Percentiles rank a stretch among this genome's conserved stretches.
Conservation (phyloP, 2,329 filamentous ascomycete genomes). For the Fusarium sp. region DNA sequence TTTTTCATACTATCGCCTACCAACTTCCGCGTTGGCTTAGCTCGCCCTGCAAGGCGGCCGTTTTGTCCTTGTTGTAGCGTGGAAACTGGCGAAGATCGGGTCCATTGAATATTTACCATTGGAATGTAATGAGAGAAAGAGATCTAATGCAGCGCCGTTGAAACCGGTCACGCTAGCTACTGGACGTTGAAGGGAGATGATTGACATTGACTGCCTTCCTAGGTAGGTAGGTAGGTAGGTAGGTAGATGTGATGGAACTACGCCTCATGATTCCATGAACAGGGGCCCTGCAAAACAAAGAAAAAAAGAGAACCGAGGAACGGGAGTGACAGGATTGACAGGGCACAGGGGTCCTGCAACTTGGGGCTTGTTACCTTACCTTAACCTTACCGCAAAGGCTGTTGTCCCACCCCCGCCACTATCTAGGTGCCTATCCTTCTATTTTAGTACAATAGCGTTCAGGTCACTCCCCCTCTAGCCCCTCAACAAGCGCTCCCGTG, state of each 20-base stretch:
- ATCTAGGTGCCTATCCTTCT: slow-evolving; percentile 28
- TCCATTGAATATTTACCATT: not conserved
- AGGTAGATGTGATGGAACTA: not conserved
- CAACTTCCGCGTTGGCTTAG: slow-evolving; percentile 42
- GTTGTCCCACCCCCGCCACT: slow-evolving; percentile 48
- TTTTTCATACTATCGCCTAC: not conserved
- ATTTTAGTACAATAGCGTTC: slow-evolving; percentile 28
- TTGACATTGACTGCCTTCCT: not conserved
- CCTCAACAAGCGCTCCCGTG: slow-evolving; percentile 32
- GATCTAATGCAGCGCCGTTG: slow-evolving; percentile 20
- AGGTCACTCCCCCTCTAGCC: slow-evolving; percentile 17
- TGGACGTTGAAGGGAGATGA: not conserved
- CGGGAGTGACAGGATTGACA: slow-evolving; percentile 22
- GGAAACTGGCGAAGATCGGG: slow-evolving; percentile 22
- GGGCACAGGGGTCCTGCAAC: slow-evolving; percentile 22
- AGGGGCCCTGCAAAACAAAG: not conserved
- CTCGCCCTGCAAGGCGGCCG: slow-evolving; percentile 35
- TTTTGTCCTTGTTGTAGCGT: slow-evolving; percentile 26
- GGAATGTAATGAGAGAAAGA: not conserved
- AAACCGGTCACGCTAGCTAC: slow-evolving; percentile 3
- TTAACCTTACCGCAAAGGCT: slow-evolving; percentile 22
- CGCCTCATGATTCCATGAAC: not conserved
- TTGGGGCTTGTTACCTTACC: slow-evolving; percentile 16
- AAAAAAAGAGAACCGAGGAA: slow-evolving; percentile 3
- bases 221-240: too few relatives aligned